Base-by-base conservation (phyloP, 345 rosid species). In the Pistacia atlantica region DNA sequence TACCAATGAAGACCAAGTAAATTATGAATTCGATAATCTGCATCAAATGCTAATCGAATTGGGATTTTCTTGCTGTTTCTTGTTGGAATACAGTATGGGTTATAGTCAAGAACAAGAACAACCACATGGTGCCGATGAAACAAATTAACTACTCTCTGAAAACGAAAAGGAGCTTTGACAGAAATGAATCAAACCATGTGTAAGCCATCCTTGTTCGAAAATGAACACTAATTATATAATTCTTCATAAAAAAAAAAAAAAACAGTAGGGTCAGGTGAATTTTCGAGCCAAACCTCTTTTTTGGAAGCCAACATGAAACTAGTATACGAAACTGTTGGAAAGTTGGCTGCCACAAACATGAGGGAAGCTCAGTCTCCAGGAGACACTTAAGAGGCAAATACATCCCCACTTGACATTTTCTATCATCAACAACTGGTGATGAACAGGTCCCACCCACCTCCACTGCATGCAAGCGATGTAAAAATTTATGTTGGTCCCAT, bases 301-400 rank as follows among this genome's bases (percentile, higher is more conserved):
- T 70, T 18, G 73, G 65, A 70, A 80, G 42, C 80, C 49, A 74
- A 81, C 87, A 77, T 63, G 77, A 79, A 75, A 75, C 83, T 75
- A 83, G 37, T 64, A 72, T 69, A 78, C 68, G 62, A 83, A 42
- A 60, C 35, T 28, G 20, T 10, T 74, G 73, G 77, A 64, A 73
- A 46, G 62, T 79, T 78, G 65, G 17, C 75, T 60, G 74, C 56
- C 78, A 59, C 61, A 57, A 37, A 74, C 83, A 81, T 79, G 82
- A 77, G 67, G 49, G 68, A 20, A 70, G 67, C 78, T 51, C 64
- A 51, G 75, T 52, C 59, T 62, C 57, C 51, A 28, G 87, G 74
- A 65, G 75, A 80, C 80, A 70, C 60, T 54, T 52, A 3, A 58
- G 59, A 81, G 76, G 74, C 61, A 69, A 42, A 4, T 81, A 77